Percentiles rank a stretch among this genome's conserved stretches.
These are phyloP conservation scores for Aspergillus jensenii DNA, from an alignment of 2,329 filamentous ascomycete genomes.

Conservation along the genomic window DNA sequence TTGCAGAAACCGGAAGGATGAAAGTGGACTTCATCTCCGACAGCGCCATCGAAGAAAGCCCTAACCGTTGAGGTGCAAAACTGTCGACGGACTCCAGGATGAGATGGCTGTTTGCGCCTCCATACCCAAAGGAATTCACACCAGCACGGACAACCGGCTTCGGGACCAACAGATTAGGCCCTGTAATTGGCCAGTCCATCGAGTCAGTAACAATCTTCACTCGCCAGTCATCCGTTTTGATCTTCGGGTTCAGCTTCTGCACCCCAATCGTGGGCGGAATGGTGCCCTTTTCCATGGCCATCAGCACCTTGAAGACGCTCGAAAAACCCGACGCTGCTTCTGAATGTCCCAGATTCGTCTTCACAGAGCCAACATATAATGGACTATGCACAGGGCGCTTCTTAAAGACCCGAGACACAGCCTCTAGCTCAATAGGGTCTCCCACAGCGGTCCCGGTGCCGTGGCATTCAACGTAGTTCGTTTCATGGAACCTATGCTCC, in stretches of 20 bases:
- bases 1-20: not conserved
- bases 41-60: not conserved
- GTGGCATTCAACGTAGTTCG: conserved; percentile 8
- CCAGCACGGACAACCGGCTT: conserved; percentile 32
- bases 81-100: conserved; percentile 36
- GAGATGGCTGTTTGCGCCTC: conserved; percentile 38
- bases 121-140: conserved; percentile 49
- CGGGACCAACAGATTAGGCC: not conserved
- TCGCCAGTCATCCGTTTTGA: not conserved
- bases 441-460: conserved; percentile 11
- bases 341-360: conserved; percentile 35
- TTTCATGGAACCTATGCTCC: not conserved
- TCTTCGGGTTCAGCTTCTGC: not conserved
- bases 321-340: conserved; percentile 36
- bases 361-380: conserved; percentile 32
- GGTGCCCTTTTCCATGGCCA: not conserved
- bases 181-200: not conserved
- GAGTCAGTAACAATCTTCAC: not conserved
- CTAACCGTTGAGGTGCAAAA: not conserved
- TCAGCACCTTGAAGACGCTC: conserved; percentile 29
- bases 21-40: not conserved
- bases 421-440: conserved; percentile 4
- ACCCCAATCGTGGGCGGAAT: not conserved
- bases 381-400: not conserved
- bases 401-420: not conserved